These are phyloP conservation scores for Pleurozium schreberi DNA, from an alignment of 225 moss, liverwort and hornwort species.

Conservation along the genomic window DNA sequence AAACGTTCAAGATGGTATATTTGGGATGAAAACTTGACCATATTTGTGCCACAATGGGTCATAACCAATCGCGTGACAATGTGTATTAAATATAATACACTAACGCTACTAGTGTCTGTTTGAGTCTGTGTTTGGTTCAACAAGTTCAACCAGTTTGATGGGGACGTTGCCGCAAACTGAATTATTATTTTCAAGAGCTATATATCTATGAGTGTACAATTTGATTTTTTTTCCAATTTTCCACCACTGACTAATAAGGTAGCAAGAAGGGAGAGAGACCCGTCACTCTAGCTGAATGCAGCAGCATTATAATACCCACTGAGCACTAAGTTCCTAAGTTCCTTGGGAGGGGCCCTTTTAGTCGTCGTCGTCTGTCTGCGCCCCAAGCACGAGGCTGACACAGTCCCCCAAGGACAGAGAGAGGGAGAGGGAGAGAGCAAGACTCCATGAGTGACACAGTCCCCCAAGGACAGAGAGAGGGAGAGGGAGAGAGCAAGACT, in stretches of 20 bases:
- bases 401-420: not conserved
- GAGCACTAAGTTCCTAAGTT: not conserved
- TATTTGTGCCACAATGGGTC: too few relatives aligned
- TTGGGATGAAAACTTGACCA: too few relatives aligned
- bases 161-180: not conserved
- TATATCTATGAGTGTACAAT: not conserved
- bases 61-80: too few relatives aligned
- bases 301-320: not conserved
- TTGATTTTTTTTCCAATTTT: not conserved
- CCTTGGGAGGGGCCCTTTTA: too few relatives aligned
- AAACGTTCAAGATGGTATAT: too few relatives aligned
- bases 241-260: not conserved
- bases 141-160: not conserved
- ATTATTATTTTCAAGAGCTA: not conserved
- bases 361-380: not conserved
- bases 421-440: too few relatives aligned
- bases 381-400: constrained; percentile 3
- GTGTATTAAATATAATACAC: too few relatives aligned
- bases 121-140: not conserved
- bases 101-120: not conserved
- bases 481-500: too few relatives aligned
- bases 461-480: too few relatives aligned
- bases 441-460: too few relatives aligned
- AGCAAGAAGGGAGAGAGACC: not conserved
- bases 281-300: not conserved